Evolutionary conservation across 2,329 filamentous ascomycete species (phyloP).

Genomic region (Fusarium sp.): DNA sequence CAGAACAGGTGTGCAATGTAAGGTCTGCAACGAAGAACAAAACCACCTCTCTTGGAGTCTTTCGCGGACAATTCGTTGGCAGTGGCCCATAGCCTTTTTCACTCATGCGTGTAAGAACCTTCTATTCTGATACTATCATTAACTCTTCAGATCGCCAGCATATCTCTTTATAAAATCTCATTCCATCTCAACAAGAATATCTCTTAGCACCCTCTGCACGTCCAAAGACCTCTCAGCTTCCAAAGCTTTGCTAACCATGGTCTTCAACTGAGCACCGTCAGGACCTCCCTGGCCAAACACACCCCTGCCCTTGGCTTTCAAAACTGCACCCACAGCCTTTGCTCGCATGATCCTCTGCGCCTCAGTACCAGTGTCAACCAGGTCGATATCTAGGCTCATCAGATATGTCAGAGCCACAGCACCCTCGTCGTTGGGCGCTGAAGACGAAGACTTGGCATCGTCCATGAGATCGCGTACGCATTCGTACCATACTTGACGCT

Average conservation of each 20-base stretch:
- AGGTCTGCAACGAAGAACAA: neutral
- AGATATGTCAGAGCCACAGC: constrained; percentile 57
- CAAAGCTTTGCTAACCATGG: constrained; percentile 53
- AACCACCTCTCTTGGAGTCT: neutral
- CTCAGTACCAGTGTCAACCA: constrained; percentile 63
- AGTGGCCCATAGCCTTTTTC: too few species aligned
- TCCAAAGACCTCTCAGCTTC: constrained; percentile 60
- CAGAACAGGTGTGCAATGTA: neutral
- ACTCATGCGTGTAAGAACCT: neutral
- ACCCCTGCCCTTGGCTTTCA: constrained; percentile 59
- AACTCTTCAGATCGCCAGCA: neutral
- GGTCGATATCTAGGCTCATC: constrained; percentile 61
- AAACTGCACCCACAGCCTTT: constrained; percentile 59
- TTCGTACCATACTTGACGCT: constrained; percentile 66
- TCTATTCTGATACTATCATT: neutral
- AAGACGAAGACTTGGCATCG: constrained; percentile 51
- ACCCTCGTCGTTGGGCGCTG: constrained; percentile 37
- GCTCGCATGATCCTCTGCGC: constrained; percentile 63
- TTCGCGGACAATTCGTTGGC: neutral
- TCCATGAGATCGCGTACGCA: constrained; percentile 63
- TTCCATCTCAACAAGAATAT: constrained; percentile 52
- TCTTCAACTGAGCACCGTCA: constrained; percentile 49
- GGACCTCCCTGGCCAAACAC: constrained; percentile 55
- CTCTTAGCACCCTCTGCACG: constrained; percentile 60
- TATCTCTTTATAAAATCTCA: neutral